Base-by-base conservation (phyloP, 257 asterid genomes). In the Gentiana dahurica region DNA sequence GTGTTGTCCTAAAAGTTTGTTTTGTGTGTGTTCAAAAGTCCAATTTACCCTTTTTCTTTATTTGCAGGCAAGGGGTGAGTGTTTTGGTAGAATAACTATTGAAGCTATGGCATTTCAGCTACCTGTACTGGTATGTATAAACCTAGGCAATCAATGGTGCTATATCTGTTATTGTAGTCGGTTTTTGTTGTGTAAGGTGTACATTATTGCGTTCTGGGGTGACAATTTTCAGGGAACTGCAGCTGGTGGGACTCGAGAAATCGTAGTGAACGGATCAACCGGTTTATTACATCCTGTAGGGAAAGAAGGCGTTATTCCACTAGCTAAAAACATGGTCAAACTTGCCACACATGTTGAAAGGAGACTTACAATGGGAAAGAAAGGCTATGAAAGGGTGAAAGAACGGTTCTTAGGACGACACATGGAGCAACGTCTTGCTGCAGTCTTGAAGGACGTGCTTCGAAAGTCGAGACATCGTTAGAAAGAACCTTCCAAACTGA, bases 51-150 rank as follows among this genome's bases (percentile, higher is more conserved):
- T 53, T 58, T 36, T 63, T 46, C 54, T 48, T 44, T 51, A 45
- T 6, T 45, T 70, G 69, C 60, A 91, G 98, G 95, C 85, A 36
- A 89, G 98, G 39, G 98, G 96, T 58, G 98, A 91, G 69, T 87
- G 98, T 68, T 91, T 91, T 69, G 98, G 98, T 62, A 83, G 98
- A 81, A 91, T 91, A 59, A 91, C 96, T 35, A 91, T 91, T 71
- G 98, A 91, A 79, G 98, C 98, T 57, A 91, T 91, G 98, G 98
- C 98, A 36, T 91, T 91, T 73, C 83, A 85, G 85, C 81, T 91
- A 61, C 96, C 98, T 60, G 96, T 87, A 56, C 71, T 85, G 92
- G 98, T 91, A 70, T 77, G 81, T 60, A 53, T 65, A 4, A 41
- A 41, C 9, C 11, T 41, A 7, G 46, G 46, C 6, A 41, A 2